Base-by-base conservation (phyloP, 2,329 filamentous ascomycete genomes). In the Arthrobotrys pseudoclavata region DNA sequence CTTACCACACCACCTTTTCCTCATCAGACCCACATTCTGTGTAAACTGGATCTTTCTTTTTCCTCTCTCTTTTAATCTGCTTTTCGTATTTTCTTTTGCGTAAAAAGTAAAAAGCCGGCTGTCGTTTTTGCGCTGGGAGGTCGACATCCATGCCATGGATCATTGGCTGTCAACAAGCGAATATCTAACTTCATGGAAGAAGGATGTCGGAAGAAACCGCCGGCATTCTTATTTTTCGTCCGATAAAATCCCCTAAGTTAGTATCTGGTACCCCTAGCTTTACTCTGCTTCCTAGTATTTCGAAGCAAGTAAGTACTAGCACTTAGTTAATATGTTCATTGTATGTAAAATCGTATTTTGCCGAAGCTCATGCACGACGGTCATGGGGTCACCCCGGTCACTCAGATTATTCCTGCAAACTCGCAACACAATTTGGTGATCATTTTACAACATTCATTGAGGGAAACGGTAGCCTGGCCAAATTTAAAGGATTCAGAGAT, bases 321-420 rank as follows among this genome's bases (percentile, higher is more conserved):
- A 48, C 42, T 63, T 52, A n/a, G n/a, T n/a, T n/a, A n/a, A n/a
- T 20, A n/a, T 9, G 42, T 37, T 26, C 55, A 37, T 60, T 31
- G 34, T 40, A 40, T 26, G 45, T 42, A 42, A 42, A 61, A 42
- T 66, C 48, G 69, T 74, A 74, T 74, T 74, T 69, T 70, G 74
- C 42, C 64, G 74, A 71, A 68, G 68, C 53, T 77, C 74, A 76
- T 77, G 74, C 74, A 77, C 22, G 62, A 60, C 68, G 74, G 74
- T 77, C 74, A 77, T 77, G 74, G 74, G 74, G 74, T 68, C 67
- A 68, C 52, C 67, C 67, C 63, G 60, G 66, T 60, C 66, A 31
- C 18, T 57, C 29, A 40, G 52, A 13, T 31, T 57, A 37, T 57
- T 37, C 52, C 29, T 57, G 29, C 29, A 6, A 60, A 26, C 20